phyloP scores from a whole-genome alignment of 192 early-diverging fungal species.

The Gryganskiella cystojenkinii region DNA sequence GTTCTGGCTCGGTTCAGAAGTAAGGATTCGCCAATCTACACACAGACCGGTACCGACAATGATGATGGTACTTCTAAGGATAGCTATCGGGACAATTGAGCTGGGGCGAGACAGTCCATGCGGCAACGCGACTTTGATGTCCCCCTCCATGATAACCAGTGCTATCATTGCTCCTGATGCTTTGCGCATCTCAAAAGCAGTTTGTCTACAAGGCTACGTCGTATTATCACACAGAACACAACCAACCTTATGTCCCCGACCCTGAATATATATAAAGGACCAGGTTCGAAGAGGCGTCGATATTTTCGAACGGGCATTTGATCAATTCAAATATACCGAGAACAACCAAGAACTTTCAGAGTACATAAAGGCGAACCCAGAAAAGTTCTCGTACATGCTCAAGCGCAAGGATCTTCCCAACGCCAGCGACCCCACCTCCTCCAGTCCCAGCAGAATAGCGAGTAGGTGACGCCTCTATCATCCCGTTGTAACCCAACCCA shows the following conservation, averaged over 20 bases:
- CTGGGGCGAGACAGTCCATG: too few species aligned
- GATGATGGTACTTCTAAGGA: too few species aligned
- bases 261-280: background rate
- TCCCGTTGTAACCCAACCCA: too few species aligned
- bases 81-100: too few species aligned
- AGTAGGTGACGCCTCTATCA: too few species aligned
- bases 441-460: too few species aligned
- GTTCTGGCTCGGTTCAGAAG: too few species aligned
- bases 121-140: too few species aligned
- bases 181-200: background rate
- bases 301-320: background rate
- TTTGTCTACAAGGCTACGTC: background rate
- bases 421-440: too few species aligned
- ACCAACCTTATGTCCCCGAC: background rate
- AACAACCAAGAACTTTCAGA: constrained; percentile 3
- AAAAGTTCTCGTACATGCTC: constrained; percentile 2
- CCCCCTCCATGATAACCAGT: too few species aligned
- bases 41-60: too few species aligned
- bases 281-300: background rate
- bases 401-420: background rate
- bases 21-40: too few species aligned
- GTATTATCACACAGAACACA: constrained; percentile 12
- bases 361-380: background rate
- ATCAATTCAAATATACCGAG: background rate
- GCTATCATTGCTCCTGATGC: background rate